phyloP scores from a whole-genome alignment of 2,329 filamentous ascomycete species.

The Cytospora leucostoma region DNA sequence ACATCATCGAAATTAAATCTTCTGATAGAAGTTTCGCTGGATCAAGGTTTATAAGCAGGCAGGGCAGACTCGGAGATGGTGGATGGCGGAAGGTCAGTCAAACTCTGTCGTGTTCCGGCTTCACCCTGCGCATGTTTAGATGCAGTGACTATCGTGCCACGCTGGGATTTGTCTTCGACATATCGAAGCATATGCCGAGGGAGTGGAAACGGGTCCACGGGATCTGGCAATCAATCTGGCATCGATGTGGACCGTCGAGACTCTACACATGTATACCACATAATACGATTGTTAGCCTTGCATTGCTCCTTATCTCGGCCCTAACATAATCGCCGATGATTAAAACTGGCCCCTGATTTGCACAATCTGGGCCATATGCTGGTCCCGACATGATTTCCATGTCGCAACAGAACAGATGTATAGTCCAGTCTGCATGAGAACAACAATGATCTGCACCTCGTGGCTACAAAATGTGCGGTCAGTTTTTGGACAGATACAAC shows the following conservation, averaged over 20 bases:
- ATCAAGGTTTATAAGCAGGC: neutral
- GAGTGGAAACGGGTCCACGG: neutral
- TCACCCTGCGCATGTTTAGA: neutral
- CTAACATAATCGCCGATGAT: neutral
- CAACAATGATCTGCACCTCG: too few relatives aligned
- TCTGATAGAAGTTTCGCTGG: neutral
- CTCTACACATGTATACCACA: too few relatives aligned
- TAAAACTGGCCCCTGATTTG: too few relatives aligned
- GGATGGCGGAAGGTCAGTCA: neutral
- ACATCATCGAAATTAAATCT: neutral
- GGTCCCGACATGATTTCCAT: too few relatives aligned
- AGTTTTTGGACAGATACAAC: too few relatives aligned
- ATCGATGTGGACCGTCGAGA: neutral
- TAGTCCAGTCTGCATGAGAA: too few relatives aligned
- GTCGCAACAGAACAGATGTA: too few relatives aligned
- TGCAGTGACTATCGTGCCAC: too few relatives aligned
- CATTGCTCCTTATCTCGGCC: neutral
- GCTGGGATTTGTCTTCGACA: too few relatives aligned
- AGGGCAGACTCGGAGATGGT: neutral
- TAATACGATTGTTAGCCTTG: neutral
- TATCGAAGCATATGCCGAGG: neutral
- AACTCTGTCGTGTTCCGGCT: neutral
- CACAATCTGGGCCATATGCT: too few relatives aligned
- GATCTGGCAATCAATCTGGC: neutral
- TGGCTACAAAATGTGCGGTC: too few relatives aligned